A percentile compares a stretch with the other conserved stretches of the same genome.
These are phyloP conservation scores for Pterocarpus macrocarpus DNA, from an alignment of 306 rosid species.

Conservation along the genomic window DNA sequence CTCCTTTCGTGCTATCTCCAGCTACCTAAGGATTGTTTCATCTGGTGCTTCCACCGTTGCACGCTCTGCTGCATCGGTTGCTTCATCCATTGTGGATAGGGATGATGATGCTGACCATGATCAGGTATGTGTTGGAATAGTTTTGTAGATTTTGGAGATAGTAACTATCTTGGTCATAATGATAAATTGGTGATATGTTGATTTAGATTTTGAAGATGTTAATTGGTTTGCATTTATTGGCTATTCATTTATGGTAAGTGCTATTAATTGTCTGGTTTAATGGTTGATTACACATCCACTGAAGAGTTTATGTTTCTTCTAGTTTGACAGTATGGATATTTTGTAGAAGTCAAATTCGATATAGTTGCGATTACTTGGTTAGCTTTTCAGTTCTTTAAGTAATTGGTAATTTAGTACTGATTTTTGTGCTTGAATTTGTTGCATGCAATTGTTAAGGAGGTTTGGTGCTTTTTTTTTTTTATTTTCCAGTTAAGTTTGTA, in stretches of 20 bases:
- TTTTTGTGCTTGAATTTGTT: slow-evolving; percentile 37
- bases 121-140: slow-evolving; percentile 67
- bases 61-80: slow-evolving; percentile 91
- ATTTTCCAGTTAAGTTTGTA: background rate
- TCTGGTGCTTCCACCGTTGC: slow-evolving; percentile 97
- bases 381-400: slow-evolving; percentile 4
- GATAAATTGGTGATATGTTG: slow-evolving; percentile 7
- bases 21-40: slow-evolving; percentile 86
- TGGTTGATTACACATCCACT: slow-evolving; percentile 17
- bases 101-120: slow-evolving; percentile 76
- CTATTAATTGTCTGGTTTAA: slow-evolving; percentile 2
- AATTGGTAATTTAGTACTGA: slow-evolving; percentile 14
- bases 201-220: slow-evolving; percentile 9
- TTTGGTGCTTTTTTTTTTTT: background rate
- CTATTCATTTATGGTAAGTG: slow-evolving; percentile 38
- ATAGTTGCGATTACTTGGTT: slow-evolving; percentile 13
- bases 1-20: slow-evolving; percentile 86
- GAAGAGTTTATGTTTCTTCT: slow-evolving; percentile 22
- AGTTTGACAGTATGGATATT: slow-evolving; percentile 1
- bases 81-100: slow-evolving; percentile 87
- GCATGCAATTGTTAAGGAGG: slow-evolving; percentile 28
- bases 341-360: background rate
- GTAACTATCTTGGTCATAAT: slow-evolving; percentile 24
- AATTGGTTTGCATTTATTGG: slow-evolving; percentile 34
- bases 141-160: slow-evolving; percentile 20